phyloP scores from a whole-genome alignment of 352 stramenopile species.

The Thraustochytrium sp. region DNA sequence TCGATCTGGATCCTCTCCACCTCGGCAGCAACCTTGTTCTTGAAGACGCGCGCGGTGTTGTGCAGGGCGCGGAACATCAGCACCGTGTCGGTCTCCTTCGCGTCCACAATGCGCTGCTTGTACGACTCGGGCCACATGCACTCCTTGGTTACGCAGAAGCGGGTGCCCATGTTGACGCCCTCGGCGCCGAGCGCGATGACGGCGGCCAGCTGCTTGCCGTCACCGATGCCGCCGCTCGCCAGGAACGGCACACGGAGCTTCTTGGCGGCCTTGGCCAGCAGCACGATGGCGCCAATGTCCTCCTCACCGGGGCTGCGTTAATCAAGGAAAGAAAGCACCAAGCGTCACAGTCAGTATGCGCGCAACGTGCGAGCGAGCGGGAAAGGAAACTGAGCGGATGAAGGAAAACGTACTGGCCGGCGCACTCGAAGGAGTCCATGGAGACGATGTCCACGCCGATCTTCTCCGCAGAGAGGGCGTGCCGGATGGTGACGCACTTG shows the following conservation, averaged over 20 bases:
- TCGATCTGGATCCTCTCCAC: conserved; percentile 51
- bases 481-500: conserved; percentile 55
- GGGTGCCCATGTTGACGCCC: conserved; percentile 54
- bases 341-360: too few relatives aligned
- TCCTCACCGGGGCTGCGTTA: conserved; percentile 49
- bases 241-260: conserved; percentile 48
- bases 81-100: conserved; percentile 49
- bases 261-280: conserved; percentile 49
- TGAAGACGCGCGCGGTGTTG: conserved; percentile 53
- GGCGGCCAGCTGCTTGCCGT: conserved; percentile 51
- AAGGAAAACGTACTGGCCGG: conserved; percentile 46
- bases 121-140: conserved; percentile 48
- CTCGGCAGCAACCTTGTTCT: conserved; percentile 50
- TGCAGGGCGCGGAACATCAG: conserved; percentile 51
- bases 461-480: conserved; percentile 50
- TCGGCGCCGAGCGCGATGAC: conserved; percentile 51
- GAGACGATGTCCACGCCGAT: conserved; percentile 54
- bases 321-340: too few relatives aligned
- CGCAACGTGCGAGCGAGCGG: too few relatives aligned
- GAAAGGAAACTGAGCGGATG: not conserved
- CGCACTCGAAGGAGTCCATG: conserved; percentile 56
- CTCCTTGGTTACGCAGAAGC: conserved; percentile 54
- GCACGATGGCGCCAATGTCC: conserved; percentile 53
- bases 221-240: conserved; percentile 50
- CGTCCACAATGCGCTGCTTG: conserved; percentile 51